phyloP scores from a whole-genome alignment of 345 rosid species.

The Lagerstroemia speciosa region DNA sequence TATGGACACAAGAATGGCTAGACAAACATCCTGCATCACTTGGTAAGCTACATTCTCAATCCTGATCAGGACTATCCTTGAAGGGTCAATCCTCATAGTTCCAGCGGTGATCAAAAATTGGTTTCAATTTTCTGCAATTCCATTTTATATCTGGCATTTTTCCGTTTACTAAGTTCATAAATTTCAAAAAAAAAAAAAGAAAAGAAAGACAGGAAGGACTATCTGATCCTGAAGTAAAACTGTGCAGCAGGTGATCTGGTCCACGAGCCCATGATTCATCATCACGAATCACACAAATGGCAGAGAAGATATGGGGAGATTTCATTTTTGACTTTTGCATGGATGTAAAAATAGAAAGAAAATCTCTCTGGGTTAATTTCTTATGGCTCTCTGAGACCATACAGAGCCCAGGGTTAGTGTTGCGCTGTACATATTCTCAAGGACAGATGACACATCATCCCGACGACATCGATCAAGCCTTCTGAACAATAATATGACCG shows the following conservation, averaged over 20 bases:
- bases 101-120: neutral
- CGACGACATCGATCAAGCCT: no score
- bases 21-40: no score
- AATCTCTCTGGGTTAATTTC: neutral
- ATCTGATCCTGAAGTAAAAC: neutral
- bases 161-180: no score
- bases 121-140: no score
- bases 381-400: neutral
- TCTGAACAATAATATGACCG: no score
- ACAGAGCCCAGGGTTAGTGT: neutral
- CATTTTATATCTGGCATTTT: no score
- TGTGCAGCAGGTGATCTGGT: neutral
- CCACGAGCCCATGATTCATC: neutral
- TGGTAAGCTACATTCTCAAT: no score
- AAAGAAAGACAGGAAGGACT: neutral
- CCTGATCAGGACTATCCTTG: no score
- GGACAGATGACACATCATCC: no score
- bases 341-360: neutral
- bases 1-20: no score
- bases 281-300: neutral
- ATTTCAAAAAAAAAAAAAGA: no score
- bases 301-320: neutral
- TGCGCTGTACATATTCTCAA: neutral
- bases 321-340: conserved; percentile 3
- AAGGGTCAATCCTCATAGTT: no score